A percentile compares a stretch with the other conserved stretches of the same genome.
Conservation (phyloP, 208 protist genomes). For the Plasmodiophora brassicae region DNA sequence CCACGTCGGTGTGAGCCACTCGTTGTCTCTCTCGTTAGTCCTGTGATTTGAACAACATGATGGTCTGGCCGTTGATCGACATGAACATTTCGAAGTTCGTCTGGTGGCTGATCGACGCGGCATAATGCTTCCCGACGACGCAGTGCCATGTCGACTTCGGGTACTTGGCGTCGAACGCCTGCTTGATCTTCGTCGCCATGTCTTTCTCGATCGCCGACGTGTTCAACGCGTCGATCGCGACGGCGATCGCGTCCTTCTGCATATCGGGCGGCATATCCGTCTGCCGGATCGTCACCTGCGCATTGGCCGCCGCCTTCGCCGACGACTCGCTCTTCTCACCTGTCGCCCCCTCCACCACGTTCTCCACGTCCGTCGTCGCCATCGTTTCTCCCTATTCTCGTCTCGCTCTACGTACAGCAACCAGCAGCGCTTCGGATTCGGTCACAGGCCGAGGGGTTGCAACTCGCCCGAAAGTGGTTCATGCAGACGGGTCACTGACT, state of each 20-base stretch:
- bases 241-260: conserved; percentile 16
- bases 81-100: not conserved
- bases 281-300: not conserved
- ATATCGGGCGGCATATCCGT: not conserved
- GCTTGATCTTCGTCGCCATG: not conserved
- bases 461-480: no score
- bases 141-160: conserved; percentile 27
- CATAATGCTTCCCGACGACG: conserved; percentile 11
- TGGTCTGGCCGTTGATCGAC: not conserved
- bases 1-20: not conserved
- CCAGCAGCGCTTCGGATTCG: no score
- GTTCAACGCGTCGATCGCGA: not conserved
- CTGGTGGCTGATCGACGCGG: not conserved
- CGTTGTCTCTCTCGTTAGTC: not conserved
- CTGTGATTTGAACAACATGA: conserved; percentile 32
- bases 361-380: no score
- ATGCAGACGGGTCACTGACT: no score
- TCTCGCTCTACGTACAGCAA: no score
- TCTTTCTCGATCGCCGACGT: not conserved
- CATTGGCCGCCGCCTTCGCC: not conserved
- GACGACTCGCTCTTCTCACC: not conserved
- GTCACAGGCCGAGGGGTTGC: no score
- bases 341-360: no score
- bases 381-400: no score
- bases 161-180: conserved; percentile 12